Base-by-base conservation (phyloP, 208 protist species). In the Wallacemonas collosoma region DNA sequence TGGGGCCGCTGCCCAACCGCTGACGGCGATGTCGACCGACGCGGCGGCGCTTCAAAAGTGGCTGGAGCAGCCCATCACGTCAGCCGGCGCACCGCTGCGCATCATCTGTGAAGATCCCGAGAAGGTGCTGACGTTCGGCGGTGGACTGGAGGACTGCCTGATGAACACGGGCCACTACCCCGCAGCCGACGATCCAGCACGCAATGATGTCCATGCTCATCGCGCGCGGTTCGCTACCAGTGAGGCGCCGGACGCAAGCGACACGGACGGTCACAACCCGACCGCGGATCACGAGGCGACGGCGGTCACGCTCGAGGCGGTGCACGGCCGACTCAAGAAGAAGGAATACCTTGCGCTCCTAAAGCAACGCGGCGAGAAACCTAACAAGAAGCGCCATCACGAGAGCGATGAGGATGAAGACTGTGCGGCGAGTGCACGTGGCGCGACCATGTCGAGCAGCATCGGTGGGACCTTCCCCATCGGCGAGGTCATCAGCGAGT, bases 401-500 rank as follows among this genome's bases (percentile, higher is more conserved):
- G 79, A 81, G 53, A 77, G 72, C 65, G 81, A 77, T 44, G 82
- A 85, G 9, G 82, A 86, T n/a, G 82, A 82, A 26, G 75, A 87
- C 55, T 17, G 61, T 15, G 48, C 48, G n/a, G 61, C 44, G 11
- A 6, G 14, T 14, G 66, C 39, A 62, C 65, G 54, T 35, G 91
- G 91, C 15, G 80, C 88, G 12, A 81, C 74, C 80, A 92, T 94
- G 41, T 81, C 76, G 43, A 89, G 77, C 68, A 95, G 89, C 73
- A 94, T 95, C 77, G 93, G 93, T 50, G 93, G 93, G 47, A 95
- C 93, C 38, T 97, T 95, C 71, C 93, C 91, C 12, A 91, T 95
- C 67, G 93, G 93, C 15, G 93, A 97, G 69, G 90, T 95, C 51
- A 95, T 97, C 81, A 92, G 79, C 69, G 93, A 97, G 76, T 90